Evolutionary conservation across 2,329 filamentous ascomycete species (phyloP), one percentile per base, ranked within the genome.

Genomic region (Aureobasidium leucospermi): DNA sequence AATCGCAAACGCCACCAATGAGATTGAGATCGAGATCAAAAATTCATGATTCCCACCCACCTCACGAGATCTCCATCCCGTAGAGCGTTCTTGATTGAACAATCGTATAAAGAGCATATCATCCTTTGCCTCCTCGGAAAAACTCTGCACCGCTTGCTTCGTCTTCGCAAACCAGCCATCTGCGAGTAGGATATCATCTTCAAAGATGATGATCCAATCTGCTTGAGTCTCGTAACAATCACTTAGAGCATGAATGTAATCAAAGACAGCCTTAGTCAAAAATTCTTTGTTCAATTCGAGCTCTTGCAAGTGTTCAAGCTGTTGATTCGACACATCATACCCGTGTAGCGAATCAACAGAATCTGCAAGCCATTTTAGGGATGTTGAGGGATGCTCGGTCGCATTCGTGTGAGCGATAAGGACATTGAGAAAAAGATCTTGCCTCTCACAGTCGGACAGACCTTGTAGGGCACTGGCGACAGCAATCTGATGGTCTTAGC

Each of bases 151-250:
- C 16, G 6, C 19, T 31, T 29, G 8, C 43, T 13, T 46, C 1
- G 70, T 70, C 48, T 69, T 69, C 6, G 66, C 59, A 38, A 73
- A 52, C 72, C 72, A 74, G 15, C 71, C 71, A n/a, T 71, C 68
- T 1, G 71, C 70, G 16, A 73, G 63, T 28, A 74, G 67, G 39
- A 73, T 69, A 45, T 74, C 71, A 62, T 74, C 72, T 60, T 74
- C 72, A 58, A 74, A 70, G 6, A 74, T 67, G 11, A 65, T 65
- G 16, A 70, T 73, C 53, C 72, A 74, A 3, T 68, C 67, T 1
- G 70, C 67, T 6, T 64, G 65, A 4, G 66, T 68, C 7, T 64
- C 29, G 16, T 58, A 10, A 60, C 71, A 74, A 34, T 60, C 34
- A 5, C 65, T 51, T 4, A 74, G 58, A 2, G 65, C 64, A 55